Percentiles rank a stretch among this genome's conserved stretches.
Evolutionary conservation across 148 eudicot species (phyloP).

Genomic region (Agrostemma githago): DNA sequence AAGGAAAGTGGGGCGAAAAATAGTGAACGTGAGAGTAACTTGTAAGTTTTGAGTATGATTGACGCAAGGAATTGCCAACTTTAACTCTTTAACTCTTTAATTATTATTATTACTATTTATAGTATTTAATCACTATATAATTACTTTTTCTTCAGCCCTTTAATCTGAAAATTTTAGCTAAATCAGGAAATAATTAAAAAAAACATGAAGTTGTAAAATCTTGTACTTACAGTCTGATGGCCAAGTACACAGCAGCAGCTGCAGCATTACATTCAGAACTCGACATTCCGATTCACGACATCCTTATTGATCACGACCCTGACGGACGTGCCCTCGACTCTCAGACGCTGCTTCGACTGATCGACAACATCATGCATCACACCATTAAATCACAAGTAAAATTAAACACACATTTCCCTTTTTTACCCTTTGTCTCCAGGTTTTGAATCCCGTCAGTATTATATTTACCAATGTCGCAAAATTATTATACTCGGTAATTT

Average conservation of each 20-base stretch:
- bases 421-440: not conserved
- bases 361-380: slow-evolving; percentile 40
- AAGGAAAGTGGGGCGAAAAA: too few species aligned
- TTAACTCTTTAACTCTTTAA: too few species aligned
- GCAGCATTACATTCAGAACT: slow-evolving; percentile 25
- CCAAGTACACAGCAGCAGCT: slow-evolving; percentile 27
- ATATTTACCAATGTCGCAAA: too few species aligned
- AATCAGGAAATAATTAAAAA: not conserved
- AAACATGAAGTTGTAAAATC: not conserved
- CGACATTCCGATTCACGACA: slow-evolving; percentile 43
- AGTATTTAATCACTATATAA: not conserved
- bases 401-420: not conserved
- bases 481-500: too few species aligned
- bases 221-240: slow-evolving; percentile 3
- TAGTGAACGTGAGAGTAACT: too few species aligned
- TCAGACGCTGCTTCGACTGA: slow-evolving; percentile 45
- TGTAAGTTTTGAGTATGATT: too few species aligned
- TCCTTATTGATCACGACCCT: slow-evolving; percentile 55
- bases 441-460: too few species aligned
- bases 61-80: too few species aligned
- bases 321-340: slow-evolving; percentile 48
- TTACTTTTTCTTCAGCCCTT: not conserved
- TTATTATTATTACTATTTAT: not conserved
- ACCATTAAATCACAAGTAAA: slow-evolving; percentile 34
- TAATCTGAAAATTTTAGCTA: not conserved